phyloP scores from a whole-genome alignment of 1,284 basidiomycete species.

The Trichosporon inkin region DNA sequence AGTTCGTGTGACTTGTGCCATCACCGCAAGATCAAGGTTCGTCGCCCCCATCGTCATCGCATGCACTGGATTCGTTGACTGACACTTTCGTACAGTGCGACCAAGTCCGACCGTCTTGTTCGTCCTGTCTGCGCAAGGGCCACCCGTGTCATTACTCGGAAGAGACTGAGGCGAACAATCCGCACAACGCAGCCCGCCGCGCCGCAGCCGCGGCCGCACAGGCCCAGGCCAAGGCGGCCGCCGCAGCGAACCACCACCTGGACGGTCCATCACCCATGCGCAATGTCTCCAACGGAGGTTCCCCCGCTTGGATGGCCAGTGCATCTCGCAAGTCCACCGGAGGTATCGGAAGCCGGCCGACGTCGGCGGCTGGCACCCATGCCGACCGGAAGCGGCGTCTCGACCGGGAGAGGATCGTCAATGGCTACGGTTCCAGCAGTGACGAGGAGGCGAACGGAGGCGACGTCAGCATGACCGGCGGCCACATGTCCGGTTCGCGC shows the following conservation, averaged over 20 bases:
- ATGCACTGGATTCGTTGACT: background rate
- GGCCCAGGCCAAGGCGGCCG: slow-evolving; percentile 7
- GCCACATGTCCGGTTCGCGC: slow-evolving; percentile 8
- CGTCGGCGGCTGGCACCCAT: slow-evolving; percentile 14
- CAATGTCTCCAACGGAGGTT: slow-evolving; percentile 15
- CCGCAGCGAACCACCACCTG: slow-evolving; percentile 7
- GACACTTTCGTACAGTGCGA: slow-evolving; percentile 32
- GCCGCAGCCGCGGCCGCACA: slow-evolving; percentile 5
- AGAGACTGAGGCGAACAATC: slow-evolving; percentile 33
- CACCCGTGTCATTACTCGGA: slow-evolving; percentile 39
- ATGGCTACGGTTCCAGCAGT: slow-evolving; percentile 36
- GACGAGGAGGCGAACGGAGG: slow-evolving; percentile 25
- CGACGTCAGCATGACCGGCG: slow-evolving; percentile 5
- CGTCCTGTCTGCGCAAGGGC: slow-evolving; percentile 38
- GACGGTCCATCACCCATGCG: slow-evolving; percentile 1
- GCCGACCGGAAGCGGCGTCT: slow-evolving; percentile 24
- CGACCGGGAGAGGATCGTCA: slow-evolving; percentile 34
- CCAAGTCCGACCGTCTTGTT: slow-evolving; percentile 38
- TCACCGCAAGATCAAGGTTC: slow-evolving; percentile 43
- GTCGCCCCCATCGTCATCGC: background rate
- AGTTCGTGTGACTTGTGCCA: slow-evolving; percentile 42
- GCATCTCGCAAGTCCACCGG: slow-evolving; percentile 17
- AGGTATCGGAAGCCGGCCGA: slow-evolving; percentile 11
- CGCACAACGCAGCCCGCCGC: slow-evolving; percentile 17
- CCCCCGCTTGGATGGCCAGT: slow-evolving; percentile 23